Evolutionary conservation across 129 eudicot genomes (phyloP).

Genomic region (Helianthus annuus): HanXRQr2.0-SUNRISE NC_035435.2:156897364-156897863

Average conservation of each 20-base stretch:
- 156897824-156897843: slow-evolving; percentile 10
- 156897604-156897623: background rate
- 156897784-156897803: slow-evolving; percentile 10
- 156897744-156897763: slow-evolving; percentile 1
- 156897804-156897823: background rate
- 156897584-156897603: too few relatives aligned
- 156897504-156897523: too few relatives aligned
- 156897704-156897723: background rate
- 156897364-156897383: too few relatives aligned
- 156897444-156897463: too few relatives aligned
- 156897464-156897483: too few relatives aligned
- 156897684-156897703: slow-evolving; percentile 5
- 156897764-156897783: background rate
- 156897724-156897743: slow-evolving; percentile 9
- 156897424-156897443: too few relatives aligned
- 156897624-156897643: slow-evolving; percentile 1
- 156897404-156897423: too few relatives aligned
- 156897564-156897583: too few relatives aligned
- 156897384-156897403: too few relatives aligned
- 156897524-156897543: too few relatives aligned
- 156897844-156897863: background rate
- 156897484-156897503: too few relatives aligned
- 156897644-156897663: background rate
- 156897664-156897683: background rate
- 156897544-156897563: too few relatives aligned